Evolutionary conservation across 331 rosid species (phyloP).

Genomic region (Malus hybrid): DNA sequence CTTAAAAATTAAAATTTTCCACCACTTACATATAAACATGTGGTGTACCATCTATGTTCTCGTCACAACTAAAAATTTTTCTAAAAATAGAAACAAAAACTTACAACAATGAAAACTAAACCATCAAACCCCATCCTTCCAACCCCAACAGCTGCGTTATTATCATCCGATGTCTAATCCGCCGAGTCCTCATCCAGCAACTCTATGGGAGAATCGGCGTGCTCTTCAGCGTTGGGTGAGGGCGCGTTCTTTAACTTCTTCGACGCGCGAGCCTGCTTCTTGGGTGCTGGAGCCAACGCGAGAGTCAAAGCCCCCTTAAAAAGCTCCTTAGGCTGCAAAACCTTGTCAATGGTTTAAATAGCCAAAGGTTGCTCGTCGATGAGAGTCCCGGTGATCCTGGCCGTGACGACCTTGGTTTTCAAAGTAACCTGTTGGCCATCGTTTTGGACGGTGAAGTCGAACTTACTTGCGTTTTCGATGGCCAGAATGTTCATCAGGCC

Average conservation of each 20-base stretch:
- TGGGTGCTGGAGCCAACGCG: conserved; percentile 54
- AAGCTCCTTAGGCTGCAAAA: conserved; percentile 58
- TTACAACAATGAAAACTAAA: conserved; percentile 31
- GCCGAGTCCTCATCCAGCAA: conserved; percentile 49
- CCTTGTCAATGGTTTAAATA: conserved; percentile 57
- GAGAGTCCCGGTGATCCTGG: conserved; percentile 62
- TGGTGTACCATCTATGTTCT: too few species aligned
- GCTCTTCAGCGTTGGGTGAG: background rate
- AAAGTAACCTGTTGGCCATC: conserved; percentile 69
- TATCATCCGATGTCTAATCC: conserved; percentile 50
- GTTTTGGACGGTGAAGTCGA: conserved; percentile 69
- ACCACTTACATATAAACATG: too few species aligned
- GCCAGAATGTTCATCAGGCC: conserved; percentile 72
- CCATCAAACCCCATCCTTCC: conserved; percentile 24
- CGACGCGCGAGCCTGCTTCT: conserved; percentile 47
- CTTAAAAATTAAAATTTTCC: too few species aligned
- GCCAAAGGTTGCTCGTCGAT: conserved; percentile 71
- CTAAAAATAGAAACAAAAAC: background rate
- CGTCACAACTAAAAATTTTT: too few species aligned
- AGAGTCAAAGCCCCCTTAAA: conserved; percentile 52
- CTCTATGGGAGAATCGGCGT: conserved; percentile 49
- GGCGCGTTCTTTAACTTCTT: conserved; percentile 21
- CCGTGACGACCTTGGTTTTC: conserved; percentile 51
- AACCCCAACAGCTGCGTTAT: conserved; percentile 30
- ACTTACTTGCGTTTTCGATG: conserved; percentile 67